Conservation (phyloP, 139 green algal species). For the Mesotaenium endlicherianum region DNA sequence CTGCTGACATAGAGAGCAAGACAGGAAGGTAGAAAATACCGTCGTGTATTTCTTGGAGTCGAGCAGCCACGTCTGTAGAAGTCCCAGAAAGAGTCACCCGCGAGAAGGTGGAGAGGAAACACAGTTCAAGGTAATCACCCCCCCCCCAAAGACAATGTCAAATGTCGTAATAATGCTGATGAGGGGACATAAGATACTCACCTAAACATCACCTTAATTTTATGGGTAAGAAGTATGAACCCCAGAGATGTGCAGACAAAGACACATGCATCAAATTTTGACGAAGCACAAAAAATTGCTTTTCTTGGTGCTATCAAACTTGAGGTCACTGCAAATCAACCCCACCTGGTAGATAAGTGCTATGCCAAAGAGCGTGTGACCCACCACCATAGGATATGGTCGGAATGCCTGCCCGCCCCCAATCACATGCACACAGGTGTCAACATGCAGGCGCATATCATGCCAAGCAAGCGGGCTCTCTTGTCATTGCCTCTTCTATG, state of each 20-base stretch:
- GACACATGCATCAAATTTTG: background rate
- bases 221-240: background rate
- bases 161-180: no score
- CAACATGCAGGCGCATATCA: no score
- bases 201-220: background rate
- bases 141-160: no score
- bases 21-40: background rate
- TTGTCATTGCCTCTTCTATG: no score
- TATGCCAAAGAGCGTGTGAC: constrained; percentile 67
- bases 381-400: constrained; percentile 75
- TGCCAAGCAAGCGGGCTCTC: no score
- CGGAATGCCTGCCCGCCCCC: constrained; percentile 68
- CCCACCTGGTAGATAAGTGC: constrained; percentile 62
- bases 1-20: background rate
- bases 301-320: no score
- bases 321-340: no score
- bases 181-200: constrained; percentile 57
- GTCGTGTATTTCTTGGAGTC: constrained; percentile 7
- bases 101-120: background rate
- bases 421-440: no score
- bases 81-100: background rate
- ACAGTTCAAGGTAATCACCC: no score
- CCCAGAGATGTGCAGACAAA: background rate
- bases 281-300: no score
- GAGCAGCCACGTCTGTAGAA: constrained; percentile 8